Evolutionary conservation across 495 filamentous ascomycete species (phyloP), one percentile per base, ranked within the genome.

Genomic region (Penicillium silybi): DNA sequence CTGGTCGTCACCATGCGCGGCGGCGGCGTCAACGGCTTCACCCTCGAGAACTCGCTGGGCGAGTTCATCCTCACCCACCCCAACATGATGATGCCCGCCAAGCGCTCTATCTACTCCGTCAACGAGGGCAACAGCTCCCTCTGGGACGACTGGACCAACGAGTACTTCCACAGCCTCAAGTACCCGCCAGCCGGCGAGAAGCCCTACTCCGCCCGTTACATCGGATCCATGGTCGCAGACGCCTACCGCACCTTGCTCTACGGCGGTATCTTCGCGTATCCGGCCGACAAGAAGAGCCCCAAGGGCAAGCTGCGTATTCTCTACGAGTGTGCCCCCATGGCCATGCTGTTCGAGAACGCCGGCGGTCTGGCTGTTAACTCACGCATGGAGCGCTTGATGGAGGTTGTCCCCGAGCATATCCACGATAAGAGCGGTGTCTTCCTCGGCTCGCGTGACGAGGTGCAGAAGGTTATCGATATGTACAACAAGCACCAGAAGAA

Each of bases 301-400:
- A 98, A 97, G 82, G 93, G 93, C 39, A 98, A 98, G 80, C 80
- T 98, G 61, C 80, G 93, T 54, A 98, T 98, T 59, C 69, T 98
- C 63, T 98, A 98, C 73, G 93, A 98, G 77, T 98, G 93, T 69
- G 93, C 95, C 2, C 93, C 93, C 16, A 98, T 98, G 93, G 95
- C 95, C 6, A 90, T 97, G 91, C 79, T 98, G 18, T 96, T 98
- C 74, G 93, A 98, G 78, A 96, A 98, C 72, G 93, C 93, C 57
- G 93, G 93, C 56, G 93, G 93, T 41, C 82, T 93, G 70, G 93
- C 93, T 2, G 77, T 98, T 17, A 86, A 96, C 70, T 88, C 87
- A 71, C 82, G 84, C 35, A 93, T 95, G 88, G 72, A 84, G 53
- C 85, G 93, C 34, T 90, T 98, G 85, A 76, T 98, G 49, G 84